Conservation (phyloP, 192 early-diverging fungal species). For the Glomus cerebriforme region DNA sequence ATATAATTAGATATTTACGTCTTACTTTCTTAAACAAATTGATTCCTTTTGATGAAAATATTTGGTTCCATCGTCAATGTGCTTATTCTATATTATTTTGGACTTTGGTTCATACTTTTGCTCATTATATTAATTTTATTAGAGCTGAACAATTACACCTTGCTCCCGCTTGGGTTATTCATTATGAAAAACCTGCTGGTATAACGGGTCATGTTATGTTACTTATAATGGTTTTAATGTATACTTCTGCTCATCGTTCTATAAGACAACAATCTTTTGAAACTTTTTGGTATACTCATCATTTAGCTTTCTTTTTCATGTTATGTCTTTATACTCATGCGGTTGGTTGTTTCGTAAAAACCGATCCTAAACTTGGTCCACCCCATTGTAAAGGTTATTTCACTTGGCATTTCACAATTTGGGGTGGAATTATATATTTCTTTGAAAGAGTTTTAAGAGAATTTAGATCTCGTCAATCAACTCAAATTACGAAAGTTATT, state of each 20-base stretch:
- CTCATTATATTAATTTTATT: slow-evolving; percentile 61
- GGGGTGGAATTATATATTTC: slow-evolving; percentile 57
- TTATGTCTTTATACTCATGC: slow-evolving; percentile 69
- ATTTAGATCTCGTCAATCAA: slow-evolving; percentile 50
- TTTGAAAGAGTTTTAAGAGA: slow-evolving; percentile 65
- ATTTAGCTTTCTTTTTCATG: slow-evolving; percentile 68
- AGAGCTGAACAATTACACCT: slow-evolving; percentile 35
- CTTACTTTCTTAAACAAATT: slow-evolving; percentile 55
- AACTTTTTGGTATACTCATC: slow-evolving; percentile 79
- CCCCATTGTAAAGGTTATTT: slow-evolving; percentile 39
- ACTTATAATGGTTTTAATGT: slow-evolving; percentile 64
- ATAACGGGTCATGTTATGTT: slow-evolving; percentile 72
- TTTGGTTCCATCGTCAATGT: slow-evolving; percentile 74
- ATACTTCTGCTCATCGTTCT: slow-evolving; percentile 58
- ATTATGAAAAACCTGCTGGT: slow-evolving; percentile 50
- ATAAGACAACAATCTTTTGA: slow-evolving; percentile 69
- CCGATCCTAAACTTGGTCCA: slow-evolving; percentile 20
- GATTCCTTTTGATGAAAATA: slow-evolving; percentile 78
- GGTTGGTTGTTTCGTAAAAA: slow-evolving; percentile 53
- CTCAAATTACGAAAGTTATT: slow-evolving; percentile 68
- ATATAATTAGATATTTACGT: slow-evolving; percentile 58
- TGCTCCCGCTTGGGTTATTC: slow-evolving; percentile 3
- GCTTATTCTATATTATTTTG: slow-evolving; percentile 67
- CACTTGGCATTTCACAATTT: slow-evolving; percentile 52
- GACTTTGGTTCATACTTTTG: slow-evolving; percentile 58